These are phyloP conservation scores for Cryomyces minteri DNA, from an alignment of 495 filamentous ascomycete species.

Conservation along the genomic window DNA sequence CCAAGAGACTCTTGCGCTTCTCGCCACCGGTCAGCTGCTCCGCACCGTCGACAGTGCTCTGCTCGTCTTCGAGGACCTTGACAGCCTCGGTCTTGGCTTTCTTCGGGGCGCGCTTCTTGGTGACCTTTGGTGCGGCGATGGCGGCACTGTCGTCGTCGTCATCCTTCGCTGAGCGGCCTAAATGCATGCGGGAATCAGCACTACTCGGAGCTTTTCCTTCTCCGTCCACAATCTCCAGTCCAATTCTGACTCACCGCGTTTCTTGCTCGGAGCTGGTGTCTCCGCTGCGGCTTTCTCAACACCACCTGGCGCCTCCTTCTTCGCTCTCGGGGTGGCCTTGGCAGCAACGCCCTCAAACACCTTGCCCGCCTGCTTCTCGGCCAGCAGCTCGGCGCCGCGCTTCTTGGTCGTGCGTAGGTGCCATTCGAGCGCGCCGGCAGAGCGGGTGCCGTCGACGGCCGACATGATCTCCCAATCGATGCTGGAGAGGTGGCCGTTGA, in stretches of 20 bases:
- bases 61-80: too few species aligned
- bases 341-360: background rate
- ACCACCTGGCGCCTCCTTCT: background rate
- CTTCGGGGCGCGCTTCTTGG: too few species aligned
- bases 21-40: too few species aligned
- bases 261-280: background rate
- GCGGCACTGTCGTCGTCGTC: too few species aligned
- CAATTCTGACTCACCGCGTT: background rate
- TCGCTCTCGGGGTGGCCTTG: background rate
- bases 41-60: too few species aligned
- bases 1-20: too few species aligned
- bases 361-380: background rate
- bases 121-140: too few species aligned
- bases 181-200: too few species aligned
- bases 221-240: background rate
- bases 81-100: too few species aligned
- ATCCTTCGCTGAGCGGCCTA: too few species aligned
- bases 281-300: background rate
- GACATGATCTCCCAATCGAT: conserved; percentile 6
- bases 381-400: background rate
- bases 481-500: background rate
- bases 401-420: conserved; percentile 1
- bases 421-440: conserved; percentile 5
- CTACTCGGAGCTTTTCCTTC: background rate
- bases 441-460: conserved; percentile 6